Evolutionary conservation across 2,329 filamentous ascomycete species (phyloP).

Genomic region (Helotiales sp.): DNA sequence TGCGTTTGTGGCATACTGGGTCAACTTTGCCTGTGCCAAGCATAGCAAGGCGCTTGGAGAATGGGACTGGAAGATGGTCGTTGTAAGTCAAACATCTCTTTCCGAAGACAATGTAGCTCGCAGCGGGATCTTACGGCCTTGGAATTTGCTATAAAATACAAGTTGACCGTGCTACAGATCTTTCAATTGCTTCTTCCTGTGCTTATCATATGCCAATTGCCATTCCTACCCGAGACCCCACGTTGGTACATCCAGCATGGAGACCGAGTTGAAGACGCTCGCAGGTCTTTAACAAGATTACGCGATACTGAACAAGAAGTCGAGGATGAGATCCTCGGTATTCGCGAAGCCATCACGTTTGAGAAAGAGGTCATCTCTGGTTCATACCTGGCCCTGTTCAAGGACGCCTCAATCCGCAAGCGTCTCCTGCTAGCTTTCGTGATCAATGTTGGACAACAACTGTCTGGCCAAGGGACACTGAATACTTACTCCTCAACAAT

Average conservation of each 20-base stretch:
- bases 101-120: not conserved
- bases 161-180: conserved; percentile 67
- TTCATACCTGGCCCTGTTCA: conserved; percentile 66
- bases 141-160: too few relatives aligned
- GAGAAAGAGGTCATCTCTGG: conserved; percentile 68
- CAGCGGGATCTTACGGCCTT: too few relatives aligned
- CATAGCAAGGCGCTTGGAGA: conserved; percentile 46
- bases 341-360: conserved; percentile 69
- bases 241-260: conserved; percentile 63
- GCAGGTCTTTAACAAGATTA: conserved; percentile 54
- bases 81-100: conserved; percentile 37
- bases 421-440: conserved; percentile 64
- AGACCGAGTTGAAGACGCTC: conserved; percentile 59
- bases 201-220: conserved; percentile 60
- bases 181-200: conserved; percentile 70
- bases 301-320: conserved; percentile 66
- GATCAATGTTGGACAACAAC: conserved; percentile 70
- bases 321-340: conserved; percentile 63
- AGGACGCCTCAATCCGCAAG: conserved; percentile 67
- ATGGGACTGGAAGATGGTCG: conserved; percentile 74
- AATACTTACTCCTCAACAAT: conserved; percentile 74
- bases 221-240: conserved; percentile 67
- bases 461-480: conserved; percentile 71
- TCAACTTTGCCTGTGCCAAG: conserved; percentile 25
- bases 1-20: conserved; percentile 46